Evolutionary conservation across 1,284 basidiomycete genomes (phyloP).

Genomic region (Vanrija humicola): DNA sequence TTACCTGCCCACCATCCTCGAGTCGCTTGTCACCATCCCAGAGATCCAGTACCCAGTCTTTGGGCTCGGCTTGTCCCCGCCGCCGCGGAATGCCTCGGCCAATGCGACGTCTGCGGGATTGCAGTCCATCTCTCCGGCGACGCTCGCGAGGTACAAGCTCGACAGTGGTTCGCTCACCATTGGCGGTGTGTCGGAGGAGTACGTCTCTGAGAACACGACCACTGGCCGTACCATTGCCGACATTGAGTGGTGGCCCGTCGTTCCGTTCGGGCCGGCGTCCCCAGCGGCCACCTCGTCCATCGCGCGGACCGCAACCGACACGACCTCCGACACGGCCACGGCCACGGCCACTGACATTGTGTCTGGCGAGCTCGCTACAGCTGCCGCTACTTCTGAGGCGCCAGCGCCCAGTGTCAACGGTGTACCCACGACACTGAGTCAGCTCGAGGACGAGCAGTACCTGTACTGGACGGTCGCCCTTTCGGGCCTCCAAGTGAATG

Average conservation of each 20-base stretch:
- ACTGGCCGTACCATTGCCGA: conserved; percentile 28
- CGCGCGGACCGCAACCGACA: background rate
- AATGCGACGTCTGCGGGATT: conserved; percentile 11
- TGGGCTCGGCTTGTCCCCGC: conserved; percentile 31
- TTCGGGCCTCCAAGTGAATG: conserved; percentile 61
- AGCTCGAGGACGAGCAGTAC: conserved; percentile 52
- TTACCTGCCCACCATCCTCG: conserved; percentile 37
- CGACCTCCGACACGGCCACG: background rate
- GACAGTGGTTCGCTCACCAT: conserved; percentile 32
- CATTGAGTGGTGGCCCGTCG: conserved; percentile 40
- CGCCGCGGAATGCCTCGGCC: background rate
- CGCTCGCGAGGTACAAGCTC: conserved; percentile 17
- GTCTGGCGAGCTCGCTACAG: background rate
- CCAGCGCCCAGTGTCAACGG: background rate
- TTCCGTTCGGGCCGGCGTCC: conserved; percentile 28
- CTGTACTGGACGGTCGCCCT: conserved; percentile 75
- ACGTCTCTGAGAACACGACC: conserved; percentile 21
- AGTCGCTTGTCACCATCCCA: conserved; percentile 27
- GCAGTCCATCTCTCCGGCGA: conserved; percentile 2
- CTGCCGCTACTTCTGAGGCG: background rate
- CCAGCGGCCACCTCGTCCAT: background rate
- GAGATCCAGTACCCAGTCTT: conserved; percentile 38
- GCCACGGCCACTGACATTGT: background rate
- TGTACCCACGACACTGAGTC: conserved; percentile 3
- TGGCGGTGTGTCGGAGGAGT: conserved; percentile 36